Evolutionary conservation across 2,329 filamentous ascomycete species (phyloP).

Genomic region (Botrytis byssoidea): DNA sequence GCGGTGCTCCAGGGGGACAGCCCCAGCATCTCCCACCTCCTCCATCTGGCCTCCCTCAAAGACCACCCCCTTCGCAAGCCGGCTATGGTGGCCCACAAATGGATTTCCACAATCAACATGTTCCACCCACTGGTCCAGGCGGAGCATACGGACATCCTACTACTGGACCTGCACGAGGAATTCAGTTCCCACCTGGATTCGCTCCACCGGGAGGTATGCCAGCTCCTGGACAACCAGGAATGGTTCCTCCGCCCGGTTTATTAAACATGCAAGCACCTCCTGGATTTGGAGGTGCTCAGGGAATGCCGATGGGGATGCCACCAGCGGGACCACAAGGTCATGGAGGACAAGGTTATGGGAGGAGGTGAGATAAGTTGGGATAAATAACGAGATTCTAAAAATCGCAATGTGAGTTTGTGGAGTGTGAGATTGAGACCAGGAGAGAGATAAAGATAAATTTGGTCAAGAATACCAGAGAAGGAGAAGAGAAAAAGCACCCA

Average conservation of each 20-base stretch:
- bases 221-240: background rate
- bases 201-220: slow-evolving; percentile 11
- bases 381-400: background rate
- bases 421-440: background rate
- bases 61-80: slow-evolving; percentile 67
- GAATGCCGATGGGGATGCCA: slow-evolving; percentile 34
- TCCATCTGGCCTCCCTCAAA: slow-evolving; percentile 54
- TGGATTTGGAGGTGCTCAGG: slow-evolving; percentile 32
- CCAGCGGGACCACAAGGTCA: slow-evolving; percentile 31
- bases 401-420: background rate
- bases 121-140: slow-evolving; percentile 44
- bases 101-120: slow-evolving; percentile 46
- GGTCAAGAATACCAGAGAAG: background rate
- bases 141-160: slow-evolving; percentile 9
- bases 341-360: slow-evolving; percentile 25
- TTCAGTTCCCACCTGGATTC: slow-evolving; percentile 46
- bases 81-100: slow-evolving; percentile 64
- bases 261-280: slow-evolving; percentile 35
- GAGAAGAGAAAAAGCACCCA: background rate
- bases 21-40: slow-evolving; percentile 51
- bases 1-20: slow-evolving; percentile 45
- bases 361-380: background rate
- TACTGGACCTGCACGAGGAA: background rate
- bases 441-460: too few species aligned
- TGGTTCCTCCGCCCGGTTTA: slow-evolving; percentile 14